These are phyloP conservation scores for Fusarium udum DNA, from an alignment of 2,329 filamentous ascomycete species.

Conservation along the genomic window DNA sequence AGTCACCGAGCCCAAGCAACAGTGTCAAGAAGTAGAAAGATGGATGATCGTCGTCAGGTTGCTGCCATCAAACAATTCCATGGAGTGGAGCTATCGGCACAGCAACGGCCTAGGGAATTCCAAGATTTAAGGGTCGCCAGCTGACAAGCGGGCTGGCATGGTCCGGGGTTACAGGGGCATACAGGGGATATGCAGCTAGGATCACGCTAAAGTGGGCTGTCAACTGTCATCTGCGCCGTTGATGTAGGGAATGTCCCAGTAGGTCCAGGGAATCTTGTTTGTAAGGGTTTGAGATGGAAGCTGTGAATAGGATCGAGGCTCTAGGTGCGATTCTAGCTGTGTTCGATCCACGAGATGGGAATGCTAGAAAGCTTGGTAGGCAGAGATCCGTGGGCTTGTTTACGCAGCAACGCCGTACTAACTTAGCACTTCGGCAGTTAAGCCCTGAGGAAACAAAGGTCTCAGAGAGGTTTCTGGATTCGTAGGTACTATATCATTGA, in stretches of 20 bases:
- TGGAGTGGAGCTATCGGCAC: constrained; percentile 21
- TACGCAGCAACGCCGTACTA: background rate
- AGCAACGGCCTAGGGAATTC: constrained; percentile 21
- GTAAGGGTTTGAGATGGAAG: background rate
- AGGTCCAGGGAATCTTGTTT: background rate
- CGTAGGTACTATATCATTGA: background rate
- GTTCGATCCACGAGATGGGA: background rate
- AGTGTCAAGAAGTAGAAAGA: constrained; percentile 1
- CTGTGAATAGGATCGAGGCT: background rate
- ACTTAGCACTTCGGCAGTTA: background rate
- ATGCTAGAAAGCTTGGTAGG: background rate
- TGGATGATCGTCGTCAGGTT: background rate
- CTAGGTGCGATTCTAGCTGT: background rate
- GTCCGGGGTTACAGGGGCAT: constrained; percentile 16
- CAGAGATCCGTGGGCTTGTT: background rate
- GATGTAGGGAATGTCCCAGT: constrained; percentile 8
- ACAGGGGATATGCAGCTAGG: constrained; percentile 11
- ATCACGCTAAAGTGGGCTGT: constrained; percentile 6
- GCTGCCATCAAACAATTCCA: constrained; percentile 16
- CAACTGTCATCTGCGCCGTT: constrained; percentile 10
- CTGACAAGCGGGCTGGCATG: constrained; percentile 5
- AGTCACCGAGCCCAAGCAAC: constrained; percentile 10
- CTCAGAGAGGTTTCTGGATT: background rate
- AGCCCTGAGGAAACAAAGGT: background rate
- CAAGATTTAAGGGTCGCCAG: constrained; percentile 22